Evolutionary conservation across 768 basidiomycete species (phyloP), one percentile per base, ranked within the genome.

Genomic region (Rhizopogon vesiculosus): DNA sequence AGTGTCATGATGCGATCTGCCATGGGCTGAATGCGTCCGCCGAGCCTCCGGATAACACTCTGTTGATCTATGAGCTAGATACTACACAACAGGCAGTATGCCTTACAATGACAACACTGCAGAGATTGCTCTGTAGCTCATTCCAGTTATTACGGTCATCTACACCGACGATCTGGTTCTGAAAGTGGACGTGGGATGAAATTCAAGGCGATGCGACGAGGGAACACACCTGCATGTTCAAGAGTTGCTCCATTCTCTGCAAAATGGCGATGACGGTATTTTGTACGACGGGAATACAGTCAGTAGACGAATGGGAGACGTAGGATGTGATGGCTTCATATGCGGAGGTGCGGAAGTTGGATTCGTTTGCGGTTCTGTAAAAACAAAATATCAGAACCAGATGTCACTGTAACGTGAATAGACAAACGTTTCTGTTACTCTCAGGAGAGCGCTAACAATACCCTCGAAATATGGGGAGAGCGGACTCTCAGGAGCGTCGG

Each of bases 71-170:
- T 59, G 28, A 42, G 51, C 53, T 31, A 60, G 29, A 45, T 9
- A 48, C 29, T 18, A 29, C 38, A 19, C 38, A 13, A 7, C 52
- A 19, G 45, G 49, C 12, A 29, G 6, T 7, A 42, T 6, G 42
- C 76, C 90, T 67, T 66, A 93, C 92, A 53, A 92, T 89, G 52
- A 91, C 78, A 45, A 97, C 90, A 61, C 88, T 86, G 69, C 94
- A 97, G 62, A 98, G 80, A 74, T 96, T 97, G 73, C 92, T 88
- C 69, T 97, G 95, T 25, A 99, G 79, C 69, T 99, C 96, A 66
- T 97, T 97, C 94, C 96, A 97, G 76, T 97, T 99, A 72, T 94
- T 95, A 59, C 92, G 86, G 66, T 99, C 97, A 71, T 99, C 97
- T 16, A 86, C 78, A 43, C 97, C 97, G 40, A 99, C 77, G 55